Base-by-base conservation (phyloP, 177 flowering plant genomes). In the Vitis hybrid region DNA sequence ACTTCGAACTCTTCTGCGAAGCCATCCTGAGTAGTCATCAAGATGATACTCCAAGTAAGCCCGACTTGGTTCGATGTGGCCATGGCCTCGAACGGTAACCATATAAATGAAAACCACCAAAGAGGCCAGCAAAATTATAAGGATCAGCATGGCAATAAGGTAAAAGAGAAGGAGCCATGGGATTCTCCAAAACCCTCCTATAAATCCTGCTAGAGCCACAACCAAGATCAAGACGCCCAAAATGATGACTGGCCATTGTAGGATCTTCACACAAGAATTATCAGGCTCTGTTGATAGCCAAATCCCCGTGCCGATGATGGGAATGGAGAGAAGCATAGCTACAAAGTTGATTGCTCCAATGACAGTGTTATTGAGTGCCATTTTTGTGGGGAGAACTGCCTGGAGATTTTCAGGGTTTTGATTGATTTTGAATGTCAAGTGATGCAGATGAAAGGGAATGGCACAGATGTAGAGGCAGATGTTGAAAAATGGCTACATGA, bases 221-320 rank as follows among this genome's bases (percentile, higher is more conserved):
- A 87, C 70, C 55, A 95, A 75, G 69, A 91, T 76, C 70, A 93
- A 66, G 11, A 91, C 72, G n/a, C 99, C 99, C 8, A 92, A 24
- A 47, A 93, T 85, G 19, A 95, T 89, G 24, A 95, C 90, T 0
- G 99, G 99, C 99, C 98, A 93, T 78, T 92, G 98, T 4, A 95
- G 79, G 60, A 91, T 77, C 76, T 87, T 83, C 12, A 95, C 88
- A 49, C 99, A 95, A 2, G 98, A 79, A 71, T 92, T 90, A 75
- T 88, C 99, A 0, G 92, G 78, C 59, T 87, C 78, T 1, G 80
- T 88, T 10, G 90, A 68, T 0, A 95, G 93, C 97, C 95, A 90
- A 54, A 95, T 89, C 18, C 99, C 98, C 1, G 95, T 78, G 12
- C 97, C 96, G 60, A 95, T 94, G 62, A 95, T 62, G 1, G 98